Evolutionary conservation across 2,329 filamentous ascomycete species (phyloP).

Genomic region (Tolypocladium tundrense): DNA sequence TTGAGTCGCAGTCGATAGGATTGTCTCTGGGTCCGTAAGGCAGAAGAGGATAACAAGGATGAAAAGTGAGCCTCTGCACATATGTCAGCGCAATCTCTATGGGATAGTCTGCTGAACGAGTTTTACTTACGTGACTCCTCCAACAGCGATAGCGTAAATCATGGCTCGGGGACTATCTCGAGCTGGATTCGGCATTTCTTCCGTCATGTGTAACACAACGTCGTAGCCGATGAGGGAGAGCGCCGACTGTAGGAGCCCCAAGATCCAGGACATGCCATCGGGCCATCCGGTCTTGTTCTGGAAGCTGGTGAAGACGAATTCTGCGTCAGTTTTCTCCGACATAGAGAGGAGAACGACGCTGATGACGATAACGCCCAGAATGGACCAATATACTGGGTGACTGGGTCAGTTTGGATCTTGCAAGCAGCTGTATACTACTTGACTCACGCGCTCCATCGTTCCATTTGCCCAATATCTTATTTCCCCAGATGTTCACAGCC

Average conservation of each 20-base stretch:
- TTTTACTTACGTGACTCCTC: constrained; percentile 27
- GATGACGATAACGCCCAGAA: constrained; percentile 30
- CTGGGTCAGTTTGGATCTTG: no score
- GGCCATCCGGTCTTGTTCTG: constrained; percentile 35
- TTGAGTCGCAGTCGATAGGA: constrained; percentile 26
- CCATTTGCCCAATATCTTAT: constrained; percentile 28
- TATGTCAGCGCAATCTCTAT: not conserved
- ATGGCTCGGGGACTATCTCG: constrained; percentile 31
- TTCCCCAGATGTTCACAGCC: constrained; percentile 29
- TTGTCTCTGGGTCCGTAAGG: constrained; percentile 23
- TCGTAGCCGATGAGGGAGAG: constrained; percentile 30
- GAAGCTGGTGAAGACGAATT: constrained; percentile 33
- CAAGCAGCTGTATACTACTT: not conserved
- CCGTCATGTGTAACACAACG: constrained; percentile 32
- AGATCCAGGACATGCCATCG: constrained; percentile 35
- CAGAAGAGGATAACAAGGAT: constrained; percentile 32
- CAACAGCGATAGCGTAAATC: constrained; percentile 30
- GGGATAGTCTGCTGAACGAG: not conserved
- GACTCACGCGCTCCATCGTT: constrained; percentile 27
- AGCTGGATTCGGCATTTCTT: constrained; percentile 33
- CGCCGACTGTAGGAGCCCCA: constrained; percentile 31
- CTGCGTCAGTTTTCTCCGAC: constrained; percentile 26
- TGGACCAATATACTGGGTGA: constrained; percentile 27
- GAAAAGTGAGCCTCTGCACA: constrained; percentile 11
- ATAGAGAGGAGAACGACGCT: constrained; percentile 31